Base-by-base conservation (phyloP, 179 eudicot genomes). In the Corrigiola litoralis region DNA sequence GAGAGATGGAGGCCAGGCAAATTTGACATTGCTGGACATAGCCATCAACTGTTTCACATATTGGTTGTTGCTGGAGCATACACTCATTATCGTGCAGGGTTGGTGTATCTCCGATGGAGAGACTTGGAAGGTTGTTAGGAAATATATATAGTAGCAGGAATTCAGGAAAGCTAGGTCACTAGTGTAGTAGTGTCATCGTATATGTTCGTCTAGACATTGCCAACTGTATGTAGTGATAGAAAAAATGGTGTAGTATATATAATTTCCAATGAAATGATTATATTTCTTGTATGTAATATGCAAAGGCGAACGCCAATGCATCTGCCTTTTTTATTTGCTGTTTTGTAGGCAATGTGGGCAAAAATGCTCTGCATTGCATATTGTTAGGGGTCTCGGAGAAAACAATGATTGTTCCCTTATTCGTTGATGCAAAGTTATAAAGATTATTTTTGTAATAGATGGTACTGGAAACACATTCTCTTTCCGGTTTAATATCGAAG, bases 1-100 rank as follows among this genome's bases (percentile, higher is more conserved):
- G 99, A 95, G 72, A 67, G 95, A 25, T 95, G 99, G 99, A 85
- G 83, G 90, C 99, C 99, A 0, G 99, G 99, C 58, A 91, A 86
- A 52, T 95, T 95, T 25, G 99, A 95, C 59, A 83, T 95, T 59
- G 99, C 96, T 5, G 97, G 99, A 13, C 90, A 88, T 49, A 95
- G 97, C 62, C 99, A 95, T 62, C 97, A 95, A 54, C 87, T 95
- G 14, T 95, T 95, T 57, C 97, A 95, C 24, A 74, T 95, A 8
- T 77, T 95, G 48, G 97, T 95, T 2, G 96, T 95, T 21, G 97
- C 96, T 0, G 99, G 96, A 24, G 99, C 97, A 2, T 95, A 83
- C 67, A 91, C 96, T 44, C 99, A 95, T 74, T 95, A 95, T 61
- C 79, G 66, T 0, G 97, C 96, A 0, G 99, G 99, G 38, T 71